A percentile compares a stretch with the other conserved stretches of the same genome.
These are phyloP conservation scores for Santalum album DNA, from an alignment of 164 flowering plant species.

Conservation along the genomic window DNA sequence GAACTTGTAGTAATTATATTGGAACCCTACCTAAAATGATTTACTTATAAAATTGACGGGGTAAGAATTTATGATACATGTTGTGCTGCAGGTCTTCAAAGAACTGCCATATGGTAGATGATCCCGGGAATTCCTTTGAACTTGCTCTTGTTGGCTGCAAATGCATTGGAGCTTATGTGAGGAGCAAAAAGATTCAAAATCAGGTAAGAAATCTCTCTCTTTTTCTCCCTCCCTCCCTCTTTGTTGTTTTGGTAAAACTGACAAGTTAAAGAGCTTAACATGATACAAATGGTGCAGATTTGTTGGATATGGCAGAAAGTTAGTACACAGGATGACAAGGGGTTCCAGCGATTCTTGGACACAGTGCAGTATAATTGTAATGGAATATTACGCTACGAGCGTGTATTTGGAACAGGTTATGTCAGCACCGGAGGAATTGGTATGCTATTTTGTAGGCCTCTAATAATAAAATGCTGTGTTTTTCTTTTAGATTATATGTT, in stretches of 20 bases:
- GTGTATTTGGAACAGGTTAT: slow-evolving; percentile 84
- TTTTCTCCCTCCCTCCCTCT: not conserved
- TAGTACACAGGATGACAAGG: slow-evolving; percentile 55
- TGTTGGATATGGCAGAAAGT: slow-evolving; percentile 96
- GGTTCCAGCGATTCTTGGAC: slow-evolving; percentile 85
- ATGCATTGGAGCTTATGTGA: slow-evolving; percentile 90
- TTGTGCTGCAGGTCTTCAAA: slow-evolving; percentile 59
- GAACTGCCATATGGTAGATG: slow-evolving; percentile 50
- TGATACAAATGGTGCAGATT: slow-evolving; percentile 39
- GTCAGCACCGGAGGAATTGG: slow-evolving; percentile 97
- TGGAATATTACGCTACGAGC: slow-evolving; percentile 92
- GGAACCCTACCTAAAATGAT: too few relatives aligned
- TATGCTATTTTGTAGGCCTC: too few relatives aligned
- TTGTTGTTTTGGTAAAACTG: not conserved
- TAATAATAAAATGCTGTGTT: too few relatives aligned
- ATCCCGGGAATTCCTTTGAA: slow-evolving; percentile 61
- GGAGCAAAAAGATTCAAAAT: slow-evolving; percentile 85
- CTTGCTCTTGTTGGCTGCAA: slow-evolving; percentile 73
- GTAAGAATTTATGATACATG: not conserved
- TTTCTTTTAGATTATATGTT: too few relatives aligned
- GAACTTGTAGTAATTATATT: too few relatives aligned
- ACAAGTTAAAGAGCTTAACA: not conserved
- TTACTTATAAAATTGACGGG: too few relatives aligned
- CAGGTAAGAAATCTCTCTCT: slow-evolving; percentile 37
- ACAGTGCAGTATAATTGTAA: slow-evolving; percentile 69